Conservation (phyloP, 2,329 filamentous ascomycete species). For the Verticillium dahliae region DNA sequence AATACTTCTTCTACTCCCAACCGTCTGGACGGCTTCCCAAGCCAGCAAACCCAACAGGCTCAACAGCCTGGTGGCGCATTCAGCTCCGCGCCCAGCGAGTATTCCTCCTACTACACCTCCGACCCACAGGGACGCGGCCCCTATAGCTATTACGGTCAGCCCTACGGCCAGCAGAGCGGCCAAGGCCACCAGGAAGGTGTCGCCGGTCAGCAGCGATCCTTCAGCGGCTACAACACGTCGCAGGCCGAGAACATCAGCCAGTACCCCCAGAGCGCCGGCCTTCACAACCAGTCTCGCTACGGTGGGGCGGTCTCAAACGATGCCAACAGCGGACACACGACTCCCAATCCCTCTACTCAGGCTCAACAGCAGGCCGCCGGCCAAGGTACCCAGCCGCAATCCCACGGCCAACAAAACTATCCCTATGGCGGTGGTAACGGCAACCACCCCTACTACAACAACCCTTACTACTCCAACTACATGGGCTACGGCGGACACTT, state of each 20-base stretch:
- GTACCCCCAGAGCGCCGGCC: constrained; percentile 69
- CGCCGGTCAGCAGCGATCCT: constrained; percentile 65
- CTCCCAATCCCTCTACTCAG: constrained; percentile 70
- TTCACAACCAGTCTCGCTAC: constrained; percentile 48
- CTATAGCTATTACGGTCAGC: constrained; percentile 69
- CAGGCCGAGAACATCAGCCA: constrained; percentile 59
- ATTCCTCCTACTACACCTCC: constrained; percentile 78
- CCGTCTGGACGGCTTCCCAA: constrained; percentile 56
- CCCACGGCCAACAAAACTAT: constrained; percentile 40
- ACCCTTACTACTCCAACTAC: constrained; percentile 58
- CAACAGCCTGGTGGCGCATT: constrained; percentile 59
- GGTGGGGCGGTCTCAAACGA: constrained; percentile 54
- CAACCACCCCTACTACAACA: constrained; percentile 54
- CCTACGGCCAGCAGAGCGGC: constrained; percentile 47
- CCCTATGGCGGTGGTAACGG: constrained; percentile 28
- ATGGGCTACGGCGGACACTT: constrained; percentile 46
- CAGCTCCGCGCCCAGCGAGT: constrained; percentile 72
- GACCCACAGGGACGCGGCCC: constrained; percentile 65
- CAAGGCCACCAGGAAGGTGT: constrained; percentile 70
- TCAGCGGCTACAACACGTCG: constrained; percentile 65
- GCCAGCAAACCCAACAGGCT: constrained; percentile 46
- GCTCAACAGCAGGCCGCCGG: constrained; percentile 33
- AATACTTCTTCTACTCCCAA: constrained; percentile 33
- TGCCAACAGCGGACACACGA: constrained; percentile 80
- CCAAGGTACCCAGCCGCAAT: constrained; percentile 36